These are phyloP conservation scores for Phytophthora cryptogea DNA, from an alignment of 352 stramenopile genomes.

Conservation along the genomic window DNA sequence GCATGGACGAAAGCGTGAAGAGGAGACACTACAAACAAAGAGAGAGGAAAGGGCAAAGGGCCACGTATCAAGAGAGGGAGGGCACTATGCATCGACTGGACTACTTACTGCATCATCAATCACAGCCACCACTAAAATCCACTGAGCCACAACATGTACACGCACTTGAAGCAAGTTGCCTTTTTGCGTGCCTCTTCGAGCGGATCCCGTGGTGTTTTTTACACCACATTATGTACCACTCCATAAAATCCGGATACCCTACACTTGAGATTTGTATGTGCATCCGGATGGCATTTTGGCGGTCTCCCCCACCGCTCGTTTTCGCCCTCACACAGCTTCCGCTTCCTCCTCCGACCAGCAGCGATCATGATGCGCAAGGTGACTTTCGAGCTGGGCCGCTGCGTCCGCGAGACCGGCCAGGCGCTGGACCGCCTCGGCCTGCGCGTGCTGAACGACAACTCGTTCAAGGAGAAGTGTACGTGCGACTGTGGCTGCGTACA, in stretches of 20 bases:
- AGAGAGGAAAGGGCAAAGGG: slow-evolving; percentile 1
- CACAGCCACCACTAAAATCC: slow-evolving; percentile 1
- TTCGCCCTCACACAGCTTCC: slow-evolving; percentile 10
- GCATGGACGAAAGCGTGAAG: slow-evolving; percentile 9
- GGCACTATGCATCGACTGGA: slow-evolving; percentile 15
- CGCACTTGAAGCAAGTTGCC: background rate
- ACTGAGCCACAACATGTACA: slow-evolving; percentile 3
- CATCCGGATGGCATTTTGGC: background rate
- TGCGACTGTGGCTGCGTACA: background rate
- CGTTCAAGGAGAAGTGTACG: slow-evolving; percentile 92
- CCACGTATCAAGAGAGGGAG: slow-evolving; percentile 9
- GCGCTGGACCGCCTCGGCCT: slow-evolving; percentile 94
- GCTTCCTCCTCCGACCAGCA: slow-evolving; percentile 25
- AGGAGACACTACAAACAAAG: slow-evolving; percentile 4
- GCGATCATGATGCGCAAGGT: slow-evolving; percentile 87
- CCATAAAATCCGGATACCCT: background rate
- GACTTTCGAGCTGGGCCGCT: slow-evolving; percentile 90
- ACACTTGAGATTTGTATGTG: background rate
- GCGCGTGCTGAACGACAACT: slow-evolving; percentile 82
- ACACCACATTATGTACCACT: background rate
- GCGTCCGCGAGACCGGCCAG: slow-evolving; percentile 96
- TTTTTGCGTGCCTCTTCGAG: background rate
- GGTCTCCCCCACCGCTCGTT: slow-evolving; percentile 1
- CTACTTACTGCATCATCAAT: slow-evolving; percentile 12
- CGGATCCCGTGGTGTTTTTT: background rate